Evolutionary conservation across 1,139 yeast species (phyloP).

Genomic region (Lodderomyces elongisporus): DNA sequence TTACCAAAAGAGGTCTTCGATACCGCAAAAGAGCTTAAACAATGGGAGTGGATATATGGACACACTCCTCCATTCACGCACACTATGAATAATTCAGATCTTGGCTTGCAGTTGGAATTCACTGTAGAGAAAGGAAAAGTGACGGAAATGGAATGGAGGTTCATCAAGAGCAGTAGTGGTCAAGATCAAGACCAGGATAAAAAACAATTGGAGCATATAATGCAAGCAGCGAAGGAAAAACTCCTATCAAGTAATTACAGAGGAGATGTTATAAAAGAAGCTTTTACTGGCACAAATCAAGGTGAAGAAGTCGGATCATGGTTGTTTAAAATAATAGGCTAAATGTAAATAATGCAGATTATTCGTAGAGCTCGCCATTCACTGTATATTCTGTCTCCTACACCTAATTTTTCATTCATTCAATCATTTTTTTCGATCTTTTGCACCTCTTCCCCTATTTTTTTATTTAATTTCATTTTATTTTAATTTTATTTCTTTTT

Average conservation of each 20-base stretch:
- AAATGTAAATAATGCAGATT: too few relatives aligned
- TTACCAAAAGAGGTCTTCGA: slow-evolving; percentile 45
- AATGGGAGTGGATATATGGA: slow-evolving; percentile 73
- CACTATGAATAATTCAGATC: slow-evolving; percentile 25
- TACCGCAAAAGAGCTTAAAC: slow-evolving; percentile 39
- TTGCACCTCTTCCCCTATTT: too few relatives aligned
- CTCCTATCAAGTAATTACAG: neutral
- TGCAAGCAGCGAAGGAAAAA: neutral
- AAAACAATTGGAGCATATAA: neutral
- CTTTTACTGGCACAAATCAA: neutral
- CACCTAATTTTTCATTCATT: too few relatives aligned
- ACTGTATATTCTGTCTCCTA: too few relatives aligned
- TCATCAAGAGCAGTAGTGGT: neutral
- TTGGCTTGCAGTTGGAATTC: slow-evolving; percentile 32
- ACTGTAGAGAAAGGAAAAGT: slow-evolving; percentile 33
- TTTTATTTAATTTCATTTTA: too few relatives aligned
- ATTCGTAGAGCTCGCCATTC: too few relatives aligned
- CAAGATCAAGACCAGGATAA: neutral
- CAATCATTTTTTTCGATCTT: too few relatives aligned
- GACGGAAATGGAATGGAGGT: neutral
- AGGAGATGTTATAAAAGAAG: neutral
- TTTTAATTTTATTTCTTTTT: too few relatives aligned
- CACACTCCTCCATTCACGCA: slow-evolving; percentile 65
- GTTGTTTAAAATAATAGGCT: neutral
- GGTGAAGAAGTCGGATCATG: neutral